Percentiles rank a stretch among this genome's conserved stretches.
These are phyloP conservation scores for Casaregolazyma suthepensis DNA, from an alignment of 1,139 yeast species.

Conservation along the genomic window DNA sequence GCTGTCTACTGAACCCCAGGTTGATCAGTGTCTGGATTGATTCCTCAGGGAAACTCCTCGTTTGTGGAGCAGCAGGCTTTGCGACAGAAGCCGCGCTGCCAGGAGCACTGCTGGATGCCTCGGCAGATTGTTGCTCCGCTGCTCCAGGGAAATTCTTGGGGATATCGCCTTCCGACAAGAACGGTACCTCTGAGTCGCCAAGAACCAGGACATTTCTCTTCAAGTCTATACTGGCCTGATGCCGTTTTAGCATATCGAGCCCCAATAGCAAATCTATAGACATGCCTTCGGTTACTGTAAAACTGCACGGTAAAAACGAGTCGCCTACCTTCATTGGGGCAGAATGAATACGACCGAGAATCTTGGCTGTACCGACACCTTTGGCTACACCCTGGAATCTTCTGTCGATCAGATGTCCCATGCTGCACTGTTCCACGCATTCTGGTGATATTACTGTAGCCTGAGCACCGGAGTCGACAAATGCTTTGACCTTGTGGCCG, in stretches of 20 bases:
- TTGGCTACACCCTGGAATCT: constrained; percentile 76
- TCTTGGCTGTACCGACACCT: constrained; percentile 83
- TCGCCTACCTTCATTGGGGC: constrained; percentile 78
- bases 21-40: constrained; percentile 51
- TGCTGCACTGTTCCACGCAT: constrained; percentile 67
- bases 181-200: constrained; percentile 65
- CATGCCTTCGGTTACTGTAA: constrained; percentile 70
- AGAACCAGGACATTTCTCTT: constrained; percentile 59
- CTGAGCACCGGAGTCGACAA: constrained; percentile 97
- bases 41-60: constrained; percentile 37
- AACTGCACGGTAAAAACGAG: constrained; percentile 66
- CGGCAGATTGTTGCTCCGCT: constrained; percentile 9
- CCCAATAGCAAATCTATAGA: constrained; percentile 45
- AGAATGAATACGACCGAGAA: constrained; percentile 80
- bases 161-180: constrained; percentile 68
- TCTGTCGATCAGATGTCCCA: constrained; percentile 70
- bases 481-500: constrained; percentile 77
- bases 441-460: constrained; percentile 73
- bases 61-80: constrained; percentile 14
- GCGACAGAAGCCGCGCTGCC: constrained; percentile 9
- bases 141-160: constrained; percentile 35
- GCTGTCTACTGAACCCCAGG: constrained; percentile 63
- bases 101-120: constrained; percentile 2
- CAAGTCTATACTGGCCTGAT: constrained; percentile 77
- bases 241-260: constrained; percentile 78